Evolutionary conservation across 495 filamentous ascomycete genomes (phyloP).

Genomic region (Tuber microsphaerosporum): DNA sequence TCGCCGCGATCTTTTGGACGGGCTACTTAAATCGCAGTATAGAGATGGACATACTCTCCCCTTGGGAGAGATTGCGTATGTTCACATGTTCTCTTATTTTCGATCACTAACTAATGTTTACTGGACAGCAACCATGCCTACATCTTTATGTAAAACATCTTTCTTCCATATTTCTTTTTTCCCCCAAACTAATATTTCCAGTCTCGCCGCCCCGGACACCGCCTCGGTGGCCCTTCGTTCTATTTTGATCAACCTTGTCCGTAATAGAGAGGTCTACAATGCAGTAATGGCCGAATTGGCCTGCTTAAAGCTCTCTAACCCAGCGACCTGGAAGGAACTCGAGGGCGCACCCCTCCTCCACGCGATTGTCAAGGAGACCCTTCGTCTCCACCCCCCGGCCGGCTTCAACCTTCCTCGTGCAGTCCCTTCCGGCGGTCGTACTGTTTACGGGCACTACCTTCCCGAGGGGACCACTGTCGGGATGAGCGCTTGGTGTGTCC

Average conservation of each 20-base stretch:
- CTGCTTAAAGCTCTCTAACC: conserved; percentile 19
- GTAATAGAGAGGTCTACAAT: conserved; percentile 23
- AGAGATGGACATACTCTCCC: conserved; percentile 33
- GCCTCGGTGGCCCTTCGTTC: conserved; percentile 29
- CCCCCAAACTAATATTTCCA: conserved; percentile 15
- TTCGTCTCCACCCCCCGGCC: conserved; percentile 84
- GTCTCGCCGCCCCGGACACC: conserved; percentile 30
- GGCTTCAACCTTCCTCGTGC: conserved; percentile 79
- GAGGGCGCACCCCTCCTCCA: conserved; percentile 67
- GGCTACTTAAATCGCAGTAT: conserved; percentile 25
- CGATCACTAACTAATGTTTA: background rate
- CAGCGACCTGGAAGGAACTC: conserved; percentile 32
- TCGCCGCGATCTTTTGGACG: conserved; percentile 33
- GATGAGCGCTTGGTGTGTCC: conserved; percentile 38
- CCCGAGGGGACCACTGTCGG: conserved; percentile 42
- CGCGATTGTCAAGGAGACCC: conserved; percentile 77
- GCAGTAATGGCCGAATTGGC: conserved; percentile 22
- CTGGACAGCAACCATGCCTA: conserved; percentile 26
- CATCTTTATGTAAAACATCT: conserved; percentile 25
- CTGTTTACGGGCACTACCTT: conserved; percentile 47
- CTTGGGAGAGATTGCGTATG: conserved; percentile 16
- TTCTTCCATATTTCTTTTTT: background rate
- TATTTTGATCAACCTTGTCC: conserved; percentile 31
- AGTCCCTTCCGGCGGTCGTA: conserved; percentile 57
- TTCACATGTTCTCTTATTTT: background rate